These are phyloP conservation scores for Solidago caesia DNA, from an alignment of 129 eudicot genomes.

Conservation along the genomic window DNA sequence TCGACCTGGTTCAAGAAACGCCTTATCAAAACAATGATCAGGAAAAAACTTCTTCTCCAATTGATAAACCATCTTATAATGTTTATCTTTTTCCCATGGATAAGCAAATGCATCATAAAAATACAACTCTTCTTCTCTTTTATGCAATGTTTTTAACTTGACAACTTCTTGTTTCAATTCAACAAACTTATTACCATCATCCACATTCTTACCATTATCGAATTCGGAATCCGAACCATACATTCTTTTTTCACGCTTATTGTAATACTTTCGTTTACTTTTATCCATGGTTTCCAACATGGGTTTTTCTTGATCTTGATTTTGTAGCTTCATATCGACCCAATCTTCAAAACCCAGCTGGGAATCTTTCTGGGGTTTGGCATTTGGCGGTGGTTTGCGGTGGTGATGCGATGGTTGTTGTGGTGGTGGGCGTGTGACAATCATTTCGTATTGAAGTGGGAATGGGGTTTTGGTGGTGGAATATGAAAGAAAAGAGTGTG, in stretches of 20 bases:
- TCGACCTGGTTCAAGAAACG: slow-evolving; percentile 83
- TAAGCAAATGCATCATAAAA: slow-evolving; percentile 82
- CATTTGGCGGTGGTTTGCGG: slow-evolving; percentile 33
- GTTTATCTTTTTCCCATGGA: slow-evolving; percentile 99
- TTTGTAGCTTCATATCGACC: slow-evolving; percentile 64
- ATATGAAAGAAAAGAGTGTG: slow-evolving; percentile 23
- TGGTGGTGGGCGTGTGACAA: slow-evolving; percentile 61
- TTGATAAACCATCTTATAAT: slow-evolving; percentile 98
- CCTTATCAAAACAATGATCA: slow-evolving; percentile 93
- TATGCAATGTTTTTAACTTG: slow-evolving; percentile 72
- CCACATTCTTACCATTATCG: slow-evolving; percentile 35
- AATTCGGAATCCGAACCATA: slow-evolving; percentile 76
- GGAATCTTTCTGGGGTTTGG: slow-evolving; percentile 31
- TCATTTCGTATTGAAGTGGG: slow-evolving; percentile 96
- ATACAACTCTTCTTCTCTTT: slow-evolving; percentile 86
- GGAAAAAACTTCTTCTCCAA: slow-evolving; percentile 98
- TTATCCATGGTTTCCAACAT: slow-evolving; percentile 47
- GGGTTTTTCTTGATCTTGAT: slow-evolving; percentile 20
- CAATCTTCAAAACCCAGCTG: slow-evolving; percentile 65
- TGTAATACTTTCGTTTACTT: slow-evolving; percentile 74
- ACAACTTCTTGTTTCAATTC: slow-evolving; percentile 89
- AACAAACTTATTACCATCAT: slow-evolving; percentile 41
- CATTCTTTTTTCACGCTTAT: slow-evolving; percentile 78
- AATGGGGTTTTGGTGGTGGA: slow-evolving; percentile 75
- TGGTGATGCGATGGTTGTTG: slow-evolving; percentile 26